A percentile compares a stretch with the other conserved stretches of the same genome.
phyloP scores from a whole-genome alignment of 2,329 filamentous ascomycete species.

The Zasmidium angulare region DNA sequence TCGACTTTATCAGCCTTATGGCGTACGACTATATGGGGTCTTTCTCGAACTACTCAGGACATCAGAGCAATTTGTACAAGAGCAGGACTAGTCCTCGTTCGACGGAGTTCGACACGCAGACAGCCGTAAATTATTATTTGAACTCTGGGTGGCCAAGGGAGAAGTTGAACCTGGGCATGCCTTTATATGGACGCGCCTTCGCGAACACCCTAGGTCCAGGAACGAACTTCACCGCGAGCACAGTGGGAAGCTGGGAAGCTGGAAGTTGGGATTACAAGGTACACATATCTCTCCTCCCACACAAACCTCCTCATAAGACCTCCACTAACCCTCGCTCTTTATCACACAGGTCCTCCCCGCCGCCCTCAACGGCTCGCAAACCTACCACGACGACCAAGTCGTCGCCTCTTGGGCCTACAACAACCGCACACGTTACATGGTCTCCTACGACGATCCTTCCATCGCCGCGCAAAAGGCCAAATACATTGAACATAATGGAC shows the following conservation, averaged over 20 bases:
- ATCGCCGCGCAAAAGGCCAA: slow-evolving; percentile 68
- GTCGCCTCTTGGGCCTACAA: slow-evolving; percentile 78
- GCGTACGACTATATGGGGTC: slow-evolving; percentile 63
- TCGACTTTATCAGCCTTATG: slow-evolving; percentile 52
- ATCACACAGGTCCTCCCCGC: slow-evolving; percentile 58
- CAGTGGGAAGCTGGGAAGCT: slow-evolving; percentile 76
- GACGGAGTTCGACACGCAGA: slow-evolving; percentile 75
- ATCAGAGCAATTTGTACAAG: slow-evolving; percentile 74
- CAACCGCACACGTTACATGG: slow-evolving; percentile 59
- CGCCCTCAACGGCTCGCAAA: slow-evolving; percentile 50
- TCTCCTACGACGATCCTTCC: slow-evolving; percentile 70
- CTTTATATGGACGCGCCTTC: slow-evolving; percentile 84
- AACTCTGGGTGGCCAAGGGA: slow-evolving; percentile 55
- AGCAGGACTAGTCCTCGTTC: slow-evolving; percentile 55
- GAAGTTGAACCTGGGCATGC: slow-evolving; percentile 87
- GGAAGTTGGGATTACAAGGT: slow-evolving; percentile 60
- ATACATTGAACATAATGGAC: slow-evolving; percentile 62
- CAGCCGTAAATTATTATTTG: slow-evolving; percentile 70
- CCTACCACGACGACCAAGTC: slow-evolving; percentile 59
- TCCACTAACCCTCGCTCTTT: no score
- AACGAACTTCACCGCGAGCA: slow-evolving; percentile 65
- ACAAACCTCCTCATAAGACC: neutral
- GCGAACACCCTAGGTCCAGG: slow-evolving; percentile 74
- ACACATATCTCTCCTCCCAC: neutral
- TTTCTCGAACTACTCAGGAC: slow-evolving; percentile 53